Percentiles rank a stretch among this genome's conserved stretches.
phyloP scores from a whole-genome alignment of 2,329 filamentous ascomycete genomes.

The Myriosclerotinia scirpicola region DNA sequence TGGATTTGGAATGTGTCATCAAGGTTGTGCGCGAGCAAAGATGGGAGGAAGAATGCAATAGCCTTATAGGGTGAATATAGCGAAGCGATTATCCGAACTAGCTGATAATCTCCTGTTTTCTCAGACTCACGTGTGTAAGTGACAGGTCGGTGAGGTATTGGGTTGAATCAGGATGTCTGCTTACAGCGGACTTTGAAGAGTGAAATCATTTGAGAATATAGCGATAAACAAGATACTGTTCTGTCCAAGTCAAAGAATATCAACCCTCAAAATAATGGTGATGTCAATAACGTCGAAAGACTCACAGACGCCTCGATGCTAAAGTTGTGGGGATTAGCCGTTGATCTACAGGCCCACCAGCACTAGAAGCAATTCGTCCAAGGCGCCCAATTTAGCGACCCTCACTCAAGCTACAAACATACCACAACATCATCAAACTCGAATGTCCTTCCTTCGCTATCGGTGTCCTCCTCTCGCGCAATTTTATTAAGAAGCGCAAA shows the following conservation, averaged over 20 bases:
- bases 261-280: not conserved
- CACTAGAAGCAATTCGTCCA: no score
- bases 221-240: no score
- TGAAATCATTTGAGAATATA: no score
- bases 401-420: not conserved
- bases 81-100: not conserved
- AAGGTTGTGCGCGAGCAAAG: no score
- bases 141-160: no score
- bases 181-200: no score
- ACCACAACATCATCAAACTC: not conserved
- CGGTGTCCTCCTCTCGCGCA: not conserved
- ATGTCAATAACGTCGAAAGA: not conserved
- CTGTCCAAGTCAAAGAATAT: not conserved
- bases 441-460: not conserved
- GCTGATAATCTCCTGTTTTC: not conserved
- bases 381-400: not conserved
- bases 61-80: not conserved
- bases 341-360: not conserved
- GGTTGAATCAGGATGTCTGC: no score
- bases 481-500: no score
- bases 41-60: not conserved
- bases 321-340: not conserved
- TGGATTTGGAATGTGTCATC: not conserved
- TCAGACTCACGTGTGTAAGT: not conserved
- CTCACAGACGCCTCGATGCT: not conserved